phyloP scores from a whole-genome alignment of 805 yeast species.

The Zygosaccharomyces siamensis region DNA sequence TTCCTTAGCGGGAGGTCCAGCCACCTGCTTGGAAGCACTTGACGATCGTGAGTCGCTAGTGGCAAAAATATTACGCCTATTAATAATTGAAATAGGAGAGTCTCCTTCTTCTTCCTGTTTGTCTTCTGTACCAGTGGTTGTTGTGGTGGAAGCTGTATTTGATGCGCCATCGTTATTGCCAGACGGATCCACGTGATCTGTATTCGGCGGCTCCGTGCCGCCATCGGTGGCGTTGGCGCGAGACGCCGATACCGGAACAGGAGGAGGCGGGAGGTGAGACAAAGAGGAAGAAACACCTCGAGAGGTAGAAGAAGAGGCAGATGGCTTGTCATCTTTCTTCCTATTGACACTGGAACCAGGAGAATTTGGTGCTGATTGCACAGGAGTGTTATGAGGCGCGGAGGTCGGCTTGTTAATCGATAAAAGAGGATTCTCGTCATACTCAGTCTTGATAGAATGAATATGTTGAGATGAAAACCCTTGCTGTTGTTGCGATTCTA shows the following conservation, averaged over 20 bases:
- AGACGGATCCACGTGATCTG: constrained; percentile 6
- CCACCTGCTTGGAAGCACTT: constrained; percentile 12
- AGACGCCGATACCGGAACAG: constrained; percentile 2
- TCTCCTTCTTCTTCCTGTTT: constrained; percentile 10
- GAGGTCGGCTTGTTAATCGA: constrained; percentile 20
- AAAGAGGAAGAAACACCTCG: background rate
- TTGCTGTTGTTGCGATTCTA: background rate
- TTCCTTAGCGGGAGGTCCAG: constrained; percentile 10
- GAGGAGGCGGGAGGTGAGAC: constrained; percentile 10
- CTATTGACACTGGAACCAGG: constrained; percentile 4
- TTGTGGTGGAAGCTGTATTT: constrained; percentile 2
- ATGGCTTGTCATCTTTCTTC: background rate
- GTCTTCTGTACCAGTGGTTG: background rate
- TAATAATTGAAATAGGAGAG: constrained; percentile 18
- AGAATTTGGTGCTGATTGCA: constrained; percentile 19
- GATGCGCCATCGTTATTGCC: background rate
- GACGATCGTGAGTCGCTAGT: constrained; percentile 19
- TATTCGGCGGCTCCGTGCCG: constrained; percentile 17
- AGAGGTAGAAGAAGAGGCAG: background rate
- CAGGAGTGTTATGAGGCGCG: constrained; percentile 32
- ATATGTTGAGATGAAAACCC: constrained; percentile 12
- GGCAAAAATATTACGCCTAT: constrained; percentile 18
- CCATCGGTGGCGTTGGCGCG: constrained; percentile 12
- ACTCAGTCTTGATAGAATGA: constrained; percentile 16
- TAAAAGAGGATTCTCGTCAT: constrained; percentile 19